Conservation (phyloP, 257 asterid species). For the Craterostigma plantagineum region DNA sequence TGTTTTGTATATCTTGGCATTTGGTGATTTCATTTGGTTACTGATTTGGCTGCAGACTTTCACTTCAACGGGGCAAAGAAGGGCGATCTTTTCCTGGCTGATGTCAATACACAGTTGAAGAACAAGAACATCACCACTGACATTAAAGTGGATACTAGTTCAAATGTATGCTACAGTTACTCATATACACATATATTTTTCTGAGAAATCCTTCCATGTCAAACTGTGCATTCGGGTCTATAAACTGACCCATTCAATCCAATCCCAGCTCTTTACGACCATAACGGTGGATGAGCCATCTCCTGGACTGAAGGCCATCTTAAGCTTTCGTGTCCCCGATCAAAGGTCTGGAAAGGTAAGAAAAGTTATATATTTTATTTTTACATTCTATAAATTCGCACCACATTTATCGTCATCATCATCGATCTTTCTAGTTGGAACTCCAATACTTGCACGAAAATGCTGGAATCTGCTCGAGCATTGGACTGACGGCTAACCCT, state of each 20-base stretch:
- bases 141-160: constrained; percentile 38
- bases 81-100: constrained; percentile 38
- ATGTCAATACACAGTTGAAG: constrained; percentile 47
- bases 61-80: constrained; percentile 43
- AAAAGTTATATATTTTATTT: background rate
- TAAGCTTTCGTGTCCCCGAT: constrained; percentile 27
- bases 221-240: background rate
- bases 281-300: constrained; percentile 21
- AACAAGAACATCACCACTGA: constrained; percentile 45
- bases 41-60: constrained; percentile 24
- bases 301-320: constrained; percentile 24
- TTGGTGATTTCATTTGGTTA: background rate
- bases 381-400: too few relatives aligned
- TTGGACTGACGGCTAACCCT: constrained; percentile 34
- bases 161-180: constrained; percentile 23
- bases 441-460: constrained; percentile 32
- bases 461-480: constrained; percentile 25
- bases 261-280: constrained; percentile 21
- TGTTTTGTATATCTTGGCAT: background rate
- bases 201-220: background rate
- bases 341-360: constrained; percentile 30
- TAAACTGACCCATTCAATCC: background rate
- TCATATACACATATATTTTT: background rate
- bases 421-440: constrained; percentile 18
- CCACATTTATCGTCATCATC: background rate